phyloP scores from a whole-genome alignment of 108 stramenopile genomes.

The Asterionellopsis glacialis region DNA sequence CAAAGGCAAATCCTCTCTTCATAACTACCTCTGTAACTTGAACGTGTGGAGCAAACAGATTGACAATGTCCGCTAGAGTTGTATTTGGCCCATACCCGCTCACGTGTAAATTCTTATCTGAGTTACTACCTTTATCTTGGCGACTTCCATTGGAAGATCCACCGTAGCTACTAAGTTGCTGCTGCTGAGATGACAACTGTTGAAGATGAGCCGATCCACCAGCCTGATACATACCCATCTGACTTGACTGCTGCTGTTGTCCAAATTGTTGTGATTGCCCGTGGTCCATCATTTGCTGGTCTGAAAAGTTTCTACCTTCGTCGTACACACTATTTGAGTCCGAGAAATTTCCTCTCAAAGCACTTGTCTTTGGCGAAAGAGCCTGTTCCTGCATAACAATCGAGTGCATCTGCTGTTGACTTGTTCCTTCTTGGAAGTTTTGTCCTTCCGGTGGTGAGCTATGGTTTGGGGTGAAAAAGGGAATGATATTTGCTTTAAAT shows the following conservation, averaged over 20 bases:
- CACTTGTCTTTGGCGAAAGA: slow-evolving; percentile 58
- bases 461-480: slow-evolving; percentile 45
- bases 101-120: slow-evolving; percentile 80
- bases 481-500: slow-evolving; percentile 52
- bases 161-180: not conserved
- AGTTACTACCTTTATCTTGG: slow-evolving; percentile 34
- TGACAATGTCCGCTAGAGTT: slow-evolving; percentile 66
- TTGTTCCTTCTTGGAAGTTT: slow-evolving; percentile 63
- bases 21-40: slow-evolving; percentile 78
- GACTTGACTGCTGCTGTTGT: not conserved
- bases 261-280: slow-evolving; percentile 30
- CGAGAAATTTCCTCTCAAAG: slow-evolving; percentile 54
- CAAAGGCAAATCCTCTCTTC: slow-evolving; percentile 72
- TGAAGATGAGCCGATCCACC: not conserved
- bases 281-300: slow-evolving; percentile 58
- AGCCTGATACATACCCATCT: slow-evolving; percentile 7
- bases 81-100: slow-evolving; percentile 84
- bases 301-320: slow-evolving; percentile 56
- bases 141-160: not conserved
- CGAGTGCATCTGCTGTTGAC: slow-evolving; percentile 60
- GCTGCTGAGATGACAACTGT: slow-evolving; percentile 1
- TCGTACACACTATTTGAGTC: slow-evolving; percentile 76
- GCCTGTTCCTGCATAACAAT: too few relatives aligned
- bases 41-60: slow-evolving; percentile 76
- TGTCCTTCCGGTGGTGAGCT: not conserved